phyloP scores from a whole-genome alignment of 1,284 basidiomycete genomes.

The Moniliophthora roreri region DNA sequence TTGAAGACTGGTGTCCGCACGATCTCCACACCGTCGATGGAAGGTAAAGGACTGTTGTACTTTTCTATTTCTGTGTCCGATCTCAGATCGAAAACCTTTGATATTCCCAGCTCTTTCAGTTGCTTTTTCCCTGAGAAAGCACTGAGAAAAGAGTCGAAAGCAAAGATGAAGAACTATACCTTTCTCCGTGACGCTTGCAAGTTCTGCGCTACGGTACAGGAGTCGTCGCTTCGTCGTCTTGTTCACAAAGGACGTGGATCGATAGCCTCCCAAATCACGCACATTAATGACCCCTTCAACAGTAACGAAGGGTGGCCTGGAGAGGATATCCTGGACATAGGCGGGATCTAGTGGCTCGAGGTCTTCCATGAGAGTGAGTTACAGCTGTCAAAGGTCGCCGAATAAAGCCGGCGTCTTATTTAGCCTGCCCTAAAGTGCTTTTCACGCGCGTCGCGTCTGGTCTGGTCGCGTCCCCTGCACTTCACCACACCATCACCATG shows the following conservation, averaged over 20 bases:
- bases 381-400: background rate
- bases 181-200: conserved; percentile 65
- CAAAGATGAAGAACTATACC: conserved; percentile 36
- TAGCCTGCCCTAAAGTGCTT: conserved; percentile 34
- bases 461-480: background rate
- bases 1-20: conserved; percentile 65
- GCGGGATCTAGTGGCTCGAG: conserved; percentile 64
- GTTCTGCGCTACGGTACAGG: conserved; percentile 66
- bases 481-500: conserved; percentile 28
- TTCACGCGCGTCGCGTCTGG: background rate
- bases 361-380: conserved; percentile 34
- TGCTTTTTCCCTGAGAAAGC: conserved; percentile 50
- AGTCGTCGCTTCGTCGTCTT: conserved; percentile 54
- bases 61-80: conserved; percentile 76
- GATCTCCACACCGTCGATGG: conserved; percentile 60
- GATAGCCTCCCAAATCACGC: conserved; percentile 66
- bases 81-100: conserved; percentile 69
- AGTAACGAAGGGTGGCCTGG: conserved; percentile 63
- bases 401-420: conserved; percentile 4
- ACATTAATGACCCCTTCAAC: conserved; percentile 72
- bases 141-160: background rate
- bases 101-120: conserved; percentile 60
- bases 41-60: conserved; percentile 62
- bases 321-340: conserved; percentile 61
- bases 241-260: conserved; percentile 42